Base-by-base conservation (phyloP, 805 yeast genomes). In the Saturnispora besseyi region DNA sequence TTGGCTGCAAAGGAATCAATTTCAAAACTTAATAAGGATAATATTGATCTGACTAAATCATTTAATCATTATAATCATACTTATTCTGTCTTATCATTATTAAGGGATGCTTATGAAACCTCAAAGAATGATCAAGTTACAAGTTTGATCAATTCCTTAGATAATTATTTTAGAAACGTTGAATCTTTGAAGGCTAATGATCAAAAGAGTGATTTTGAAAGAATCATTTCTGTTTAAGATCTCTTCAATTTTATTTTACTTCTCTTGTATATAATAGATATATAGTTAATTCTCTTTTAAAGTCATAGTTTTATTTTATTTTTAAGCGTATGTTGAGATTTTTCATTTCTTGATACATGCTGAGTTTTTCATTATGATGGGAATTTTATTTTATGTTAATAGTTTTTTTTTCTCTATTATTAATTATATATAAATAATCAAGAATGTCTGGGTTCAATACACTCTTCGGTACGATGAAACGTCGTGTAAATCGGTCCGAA, bases 401-500 rank as follows among this genome's bases (percentile, higher is more conserved):
- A 26, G 4, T 26, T 26, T 26, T 26, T 7, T n/a, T n/a, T n/a
- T n/a, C n/a, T n/a, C n/a, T n/a, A n/a, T 26, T 26, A 26, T 4
- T 26, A 26, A 26, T 26, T 26, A 7, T 5, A 26, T 7, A 26
- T n/a, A 26, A 26, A 7, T 26, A 26, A 26, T 26, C 29, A 21
- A 45, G 5, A 21, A 45, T 45, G 48, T 37, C 42, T 18, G 43
- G 43, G n/a, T 41, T 47, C 13, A 46, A 46, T 21, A 36, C 44
- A 12, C 33, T 46, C 7, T 46, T 46, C 12, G 38, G 47, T 15
- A 40, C 41, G 5, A 18, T 44, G 7, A 51, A 40, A 48, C 55
- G 59, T 43, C 56, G 53, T 33, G 53, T 53, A 7, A 45, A 52
- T 29, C 50, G 44, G 21, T 36, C 40, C 10, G 41, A 51, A 22